Evolutionary conservation across 768 basidiomycete genomes (phyloP).

Genomic region (Macrolepiota fuliginosa): DNA sequence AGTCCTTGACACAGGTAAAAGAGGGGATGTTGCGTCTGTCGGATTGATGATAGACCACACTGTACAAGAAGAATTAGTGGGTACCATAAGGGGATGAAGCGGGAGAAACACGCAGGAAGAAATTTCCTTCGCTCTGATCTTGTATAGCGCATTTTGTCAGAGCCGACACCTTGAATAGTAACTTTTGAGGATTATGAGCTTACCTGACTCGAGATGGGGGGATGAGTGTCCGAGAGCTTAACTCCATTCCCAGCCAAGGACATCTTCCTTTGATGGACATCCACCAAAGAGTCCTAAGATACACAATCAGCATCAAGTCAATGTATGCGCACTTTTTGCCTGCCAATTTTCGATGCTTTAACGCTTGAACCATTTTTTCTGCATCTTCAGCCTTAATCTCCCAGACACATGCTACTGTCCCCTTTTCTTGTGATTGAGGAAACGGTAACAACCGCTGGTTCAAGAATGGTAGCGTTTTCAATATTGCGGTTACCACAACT

Average conservation of each 20-base stretch:
- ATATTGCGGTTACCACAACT: constrained; percentile 26
- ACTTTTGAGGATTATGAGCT: background rate
- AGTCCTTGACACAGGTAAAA: background rate
- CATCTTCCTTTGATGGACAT: constrained; percentile 10
- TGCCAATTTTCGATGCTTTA: constrained; percentile 49
- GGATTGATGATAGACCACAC: constrained; percentile 11
- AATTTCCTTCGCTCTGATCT: constrained; percentile 5
- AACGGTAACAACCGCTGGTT: constrained; percentile 19
- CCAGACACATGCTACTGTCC: constrained; percentile 32
- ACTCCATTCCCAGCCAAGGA: constrained; percentile 11
- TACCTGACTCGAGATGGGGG: constrained; percentile 15
- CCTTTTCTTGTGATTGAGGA: constrained; percentile 8
- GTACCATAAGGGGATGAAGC: background rate
- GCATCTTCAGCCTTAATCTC: constrained; percentile 30
- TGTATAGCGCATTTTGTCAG: background rate
- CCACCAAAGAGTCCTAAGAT: constrained; percentile 11
- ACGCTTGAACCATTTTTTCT: constrained; percentile 36
- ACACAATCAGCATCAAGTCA: background rate
- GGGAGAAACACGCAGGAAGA: background rate
- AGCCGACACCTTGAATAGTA: too few species aligned
- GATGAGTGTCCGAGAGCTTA: constrained; percentile 1
- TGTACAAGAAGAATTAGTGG: background rate
- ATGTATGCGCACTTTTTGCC: constrained; percentile 14
- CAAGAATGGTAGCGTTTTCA: constrained; percentile 38
- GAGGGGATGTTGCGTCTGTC: constrained; percentile 2